phyloP scores from a whole-genome alignment of 2,329 filamentous ascomycete species.

The Fusarium cyanostomum region DNA sequence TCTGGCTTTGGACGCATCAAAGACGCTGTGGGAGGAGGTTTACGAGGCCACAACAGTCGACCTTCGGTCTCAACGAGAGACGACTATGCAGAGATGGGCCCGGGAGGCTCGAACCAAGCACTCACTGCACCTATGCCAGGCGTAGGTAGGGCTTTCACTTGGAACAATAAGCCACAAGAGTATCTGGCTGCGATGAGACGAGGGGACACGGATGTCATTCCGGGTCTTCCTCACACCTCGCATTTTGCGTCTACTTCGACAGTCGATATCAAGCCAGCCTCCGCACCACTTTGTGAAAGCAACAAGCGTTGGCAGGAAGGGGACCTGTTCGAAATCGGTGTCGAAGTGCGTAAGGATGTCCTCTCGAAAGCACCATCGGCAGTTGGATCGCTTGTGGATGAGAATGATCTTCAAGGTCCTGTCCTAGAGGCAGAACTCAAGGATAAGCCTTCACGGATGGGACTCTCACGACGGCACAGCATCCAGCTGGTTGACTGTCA shows the following conservation, averaged over 20 bases:
- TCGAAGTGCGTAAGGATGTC: slow-evolving; percentile 55
- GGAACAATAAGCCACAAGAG: slow-evolving; percentile 72
- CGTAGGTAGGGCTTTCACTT: slow-evolving; percentile 65
- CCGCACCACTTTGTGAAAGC: slow-evolving; percentile 37
- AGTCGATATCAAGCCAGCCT: slow-evolving; percentile 35
- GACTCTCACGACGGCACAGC: slow-evolving; percentile 71
- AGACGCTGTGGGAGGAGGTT: slow-evolving; percentile 75
- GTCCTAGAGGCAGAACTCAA: slow-evolving; percentile 60
- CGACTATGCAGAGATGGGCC: slow-evolving; percentile 54
- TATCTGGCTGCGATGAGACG: slow-evolving; percentile 58
- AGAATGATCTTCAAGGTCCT: slow-evolving; percentile 66
- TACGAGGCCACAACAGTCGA: slow-evolving; percentile 63
- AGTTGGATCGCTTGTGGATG: slow-evolving; percentile 67
- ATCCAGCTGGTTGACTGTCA: slow-evolving; percentile 51
- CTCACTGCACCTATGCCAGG: slow-evolving; percentile 42
- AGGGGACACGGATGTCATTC: slow-evolving; percentile 44
- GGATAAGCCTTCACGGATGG: slow-evolving; percentile 54
- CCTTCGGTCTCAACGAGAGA: slow-evolving; percentile 62
- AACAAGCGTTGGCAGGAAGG: slow-evolving; percentile 39
- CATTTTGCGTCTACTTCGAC: slow-evolving; percentile 43
- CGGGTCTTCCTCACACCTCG: slow-evolving; percentile 39
- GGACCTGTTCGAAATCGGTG: slow-evolving; percentile 46
- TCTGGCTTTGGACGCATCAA: slow-evolving; percentile 87
- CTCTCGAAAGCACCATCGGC: slow-evolving; percentile 61
- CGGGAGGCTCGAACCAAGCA: slow-evolving; percentile 14